Evolutionary conservation across 2,329 filamentous ascomycete genomes (phyloP).

Genomic region (Phialophora verrucosa): DNA sequence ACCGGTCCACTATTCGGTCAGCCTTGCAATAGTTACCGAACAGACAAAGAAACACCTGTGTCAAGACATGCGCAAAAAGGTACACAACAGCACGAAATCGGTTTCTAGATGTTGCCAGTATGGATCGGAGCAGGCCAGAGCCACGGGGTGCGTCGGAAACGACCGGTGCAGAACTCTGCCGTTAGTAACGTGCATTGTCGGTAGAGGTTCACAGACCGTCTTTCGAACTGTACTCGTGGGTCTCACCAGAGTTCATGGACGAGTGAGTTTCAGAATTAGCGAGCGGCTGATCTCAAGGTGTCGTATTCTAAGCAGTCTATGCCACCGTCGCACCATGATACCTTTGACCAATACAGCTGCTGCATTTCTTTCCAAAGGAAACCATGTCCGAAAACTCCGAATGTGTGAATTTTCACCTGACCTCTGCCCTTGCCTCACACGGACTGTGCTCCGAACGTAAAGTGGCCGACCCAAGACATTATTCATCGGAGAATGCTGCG

Average conservation of each 20-base stretch:
- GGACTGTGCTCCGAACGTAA: background rate
- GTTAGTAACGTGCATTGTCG: background rate
- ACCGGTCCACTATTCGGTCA: constrained; percentile 18
- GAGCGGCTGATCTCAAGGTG: background rate
- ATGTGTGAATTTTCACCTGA: background rate
- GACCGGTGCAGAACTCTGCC: background rate
- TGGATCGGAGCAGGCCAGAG: background rate
- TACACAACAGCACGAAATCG: constrained; percentile 7
- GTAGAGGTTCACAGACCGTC: background rate
- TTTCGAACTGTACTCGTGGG: background rate
- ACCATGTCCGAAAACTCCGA: background rate
- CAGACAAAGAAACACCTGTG: constrained; percentile 35
- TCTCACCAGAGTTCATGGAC: background rate
- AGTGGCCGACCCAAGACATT: background rate
- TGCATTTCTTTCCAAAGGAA: background rate
- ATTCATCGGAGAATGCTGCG: constrained; percentile 30
- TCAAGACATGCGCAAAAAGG: constrained; percentile 25
- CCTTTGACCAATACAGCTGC: background rate
- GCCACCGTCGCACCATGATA: background rate
- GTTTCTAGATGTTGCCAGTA: background rate
- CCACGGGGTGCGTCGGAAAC: background rate
- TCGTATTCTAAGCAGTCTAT: background rate
- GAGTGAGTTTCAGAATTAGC: background rate
- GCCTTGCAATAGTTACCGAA: constrained; percentile 31
- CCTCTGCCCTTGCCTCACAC: background rate